phyloP scores from a whole-genome alignment of 78 protist genomes.

The Anaeramoeba ignava region DNA sequence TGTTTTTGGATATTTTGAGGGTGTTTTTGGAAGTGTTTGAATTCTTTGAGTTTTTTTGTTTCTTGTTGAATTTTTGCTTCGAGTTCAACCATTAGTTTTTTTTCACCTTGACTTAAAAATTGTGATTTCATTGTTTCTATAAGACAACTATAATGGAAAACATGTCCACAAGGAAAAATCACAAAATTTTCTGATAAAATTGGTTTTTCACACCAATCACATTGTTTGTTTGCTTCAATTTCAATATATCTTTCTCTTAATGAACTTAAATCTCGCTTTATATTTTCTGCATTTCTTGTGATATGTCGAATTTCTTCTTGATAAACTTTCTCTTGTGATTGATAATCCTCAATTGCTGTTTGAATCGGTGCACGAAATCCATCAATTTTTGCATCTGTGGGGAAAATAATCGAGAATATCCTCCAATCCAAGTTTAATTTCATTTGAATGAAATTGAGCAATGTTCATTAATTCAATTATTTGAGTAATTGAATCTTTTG shows the following conservation, averaged over 20 bases:
- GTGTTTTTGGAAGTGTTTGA: too few relatives aligned
- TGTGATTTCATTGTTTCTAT: too few relatives aligned
- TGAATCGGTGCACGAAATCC: not conserved
- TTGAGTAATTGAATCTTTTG: too few relatives aligned
- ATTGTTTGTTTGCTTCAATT: not conserved
- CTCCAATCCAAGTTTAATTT: not conserved
- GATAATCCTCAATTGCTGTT: not conserved
- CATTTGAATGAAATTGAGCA: not conserved
- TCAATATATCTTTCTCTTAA: not conserved
- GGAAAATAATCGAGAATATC: not conserved
- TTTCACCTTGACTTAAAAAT: too few relatives aligned
- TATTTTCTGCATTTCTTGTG: not conserved
- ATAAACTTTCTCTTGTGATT: not conserved
- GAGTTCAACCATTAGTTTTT: too few relatives aligned
- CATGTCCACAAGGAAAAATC: not conserved
- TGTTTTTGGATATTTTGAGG: too few relatives aligned
- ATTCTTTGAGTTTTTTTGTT: too few relatives aligned
- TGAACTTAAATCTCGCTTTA: not conserved
- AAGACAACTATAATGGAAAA: not conserved
- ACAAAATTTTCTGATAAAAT: not conserved
- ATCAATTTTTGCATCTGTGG: not conserved
- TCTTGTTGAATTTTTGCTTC: too few relatives aligned
- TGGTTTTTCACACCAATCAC: not conserved
- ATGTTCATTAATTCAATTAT: too few relatives aligned
- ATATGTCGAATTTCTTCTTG: not conserved